Conservation (phyloP, 2,329 filamentous ascomycete genomes). For the Sporothrix sp. region DNA sequence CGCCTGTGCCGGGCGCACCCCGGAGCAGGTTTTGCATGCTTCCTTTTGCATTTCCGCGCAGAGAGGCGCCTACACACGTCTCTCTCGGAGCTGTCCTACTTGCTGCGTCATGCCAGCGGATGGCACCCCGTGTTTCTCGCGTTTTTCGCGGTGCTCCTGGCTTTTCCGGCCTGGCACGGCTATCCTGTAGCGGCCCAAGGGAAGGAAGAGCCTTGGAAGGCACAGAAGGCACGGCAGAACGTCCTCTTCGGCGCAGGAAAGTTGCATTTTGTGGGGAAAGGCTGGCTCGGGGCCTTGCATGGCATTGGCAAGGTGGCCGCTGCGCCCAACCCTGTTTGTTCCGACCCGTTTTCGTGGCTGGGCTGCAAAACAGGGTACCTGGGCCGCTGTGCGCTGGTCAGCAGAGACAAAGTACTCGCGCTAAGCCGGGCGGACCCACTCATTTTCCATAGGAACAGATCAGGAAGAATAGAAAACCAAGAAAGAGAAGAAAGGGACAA, state of each 20-base stretch:
- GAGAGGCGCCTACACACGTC: too few relatives aligned
- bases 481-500: not conserved
- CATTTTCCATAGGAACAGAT: not conserved
- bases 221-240: not conserved
- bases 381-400: not conserved
- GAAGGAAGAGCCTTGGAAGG: not conserved
- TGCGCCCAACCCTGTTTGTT: not conserved
- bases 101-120: too few relatives aligned
- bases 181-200: slow-evolving; percentile 13
- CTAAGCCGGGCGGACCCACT: not conserved
- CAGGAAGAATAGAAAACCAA: not conserved
- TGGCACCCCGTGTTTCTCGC: not conserved
- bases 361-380: not conserved
- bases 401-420: slow-evolving; percentile 1
- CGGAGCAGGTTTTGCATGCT: too few relatives aligned
- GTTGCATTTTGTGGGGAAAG: slow-evolving; percentile 13
- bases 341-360: slow-evolving; percentile 10
- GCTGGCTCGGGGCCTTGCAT: not conserved
- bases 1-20: too few relatives aligned
- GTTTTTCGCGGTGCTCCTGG: not conserved
- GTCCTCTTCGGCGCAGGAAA: too few relatives aligned
- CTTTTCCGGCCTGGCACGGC: slow-evolving; percentile 1
- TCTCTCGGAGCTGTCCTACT: too few relatives aligned
- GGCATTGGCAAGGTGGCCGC: not conserved
- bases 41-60: too few relatives aligned